These are phyloP conservation scores for Clitoria ternatea DNA, from an alignment of 306 rosid species.

Conservation along the genomic window DNA sequence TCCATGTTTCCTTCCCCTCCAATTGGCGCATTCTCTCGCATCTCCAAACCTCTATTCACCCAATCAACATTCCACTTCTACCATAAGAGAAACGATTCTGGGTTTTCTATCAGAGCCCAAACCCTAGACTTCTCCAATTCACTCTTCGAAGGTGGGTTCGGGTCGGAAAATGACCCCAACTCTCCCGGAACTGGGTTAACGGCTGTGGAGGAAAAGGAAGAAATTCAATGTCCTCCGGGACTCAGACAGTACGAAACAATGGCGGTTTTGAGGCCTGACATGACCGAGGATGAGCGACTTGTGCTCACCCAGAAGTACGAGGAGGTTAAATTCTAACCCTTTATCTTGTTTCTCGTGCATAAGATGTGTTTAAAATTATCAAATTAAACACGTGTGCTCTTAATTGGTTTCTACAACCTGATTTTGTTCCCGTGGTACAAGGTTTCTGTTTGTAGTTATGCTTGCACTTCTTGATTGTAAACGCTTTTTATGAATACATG, in stretches of 20 bases:
- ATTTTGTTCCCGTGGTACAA: neutral
- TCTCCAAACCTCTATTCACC: constrained; percentile 13
- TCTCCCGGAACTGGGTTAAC: constrained; percentile 25
- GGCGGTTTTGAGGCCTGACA: constrained; percentile 28
- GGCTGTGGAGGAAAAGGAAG: constrained; percentile 79
- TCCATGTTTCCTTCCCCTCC: constrained; percentile 22
- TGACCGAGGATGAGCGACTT: constrained; percentile 31
- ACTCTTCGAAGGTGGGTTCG: constrained; percentile 68
- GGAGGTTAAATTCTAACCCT: constrained; percentile 13
- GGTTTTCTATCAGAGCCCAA: constrained; percentile 14
- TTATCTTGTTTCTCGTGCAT: neutral
- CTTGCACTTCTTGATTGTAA: neutral
- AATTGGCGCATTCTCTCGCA: constrained; percentile 7
- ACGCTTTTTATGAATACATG: neutral
- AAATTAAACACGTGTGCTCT: neutral
- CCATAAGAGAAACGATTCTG: neutral
- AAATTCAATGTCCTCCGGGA: constrained; percentile 43
- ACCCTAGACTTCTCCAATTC: constrained; percentile 40
- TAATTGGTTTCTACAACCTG: neutral
- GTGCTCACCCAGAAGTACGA: constrained; percentile 30
- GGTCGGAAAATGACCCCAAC: constrained; percentile 58
- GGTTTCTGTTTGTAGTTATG: neutral
- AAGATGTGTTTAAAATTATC: neutral
- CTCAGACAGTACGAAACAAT: constrained; percentile 28
- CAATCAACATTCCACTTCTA: constrained; percentile 4